Evolutionary conservation across 768 basidiomycete genomes (phyloP), one percentile per base, ranked within the genome.

Genomic region (Naganishia friedmannii): DNA sequence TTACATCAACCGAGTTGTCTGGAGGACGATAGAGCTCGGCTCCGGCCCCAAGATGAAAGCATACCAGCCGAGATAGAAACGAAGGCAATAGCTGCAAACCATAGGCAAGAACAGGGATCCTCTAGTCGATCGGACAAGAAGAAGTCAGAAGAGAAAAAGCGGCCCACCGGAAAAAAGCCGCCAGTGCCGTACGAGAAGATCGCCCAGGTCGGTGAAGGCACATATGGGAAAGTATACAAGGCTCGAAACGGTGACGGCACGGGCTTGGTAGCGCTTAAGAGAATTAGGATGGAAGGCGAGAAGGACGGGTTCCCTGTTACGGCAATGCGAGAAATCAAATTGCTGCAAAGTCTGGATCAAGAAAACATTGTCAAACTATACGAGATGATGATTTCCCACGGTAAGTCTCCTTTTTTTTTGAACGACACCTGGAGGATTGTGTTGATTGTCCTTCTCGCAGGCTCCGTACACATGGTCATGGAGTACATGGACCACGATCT

Each of bases 401-500:
- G 96, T 93, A 75, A 73, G 86, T 74, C 31, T 0, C 6, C 12
- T 29, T 19, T 34, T 19, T 72, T 3, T 17, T 48, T 48, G 65
- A 17, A 37, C 54, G 39, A 9, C 37, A 29, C 39, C 70, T 69
- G 53, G 28, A 48, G 53, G 34, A 51, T 29, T n/a, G 45, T 68
- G 32, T 71, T 39, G 21, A 37, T 32, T 7, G 21, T 51, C 48
- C 31, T 13, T 70, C 67, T 58, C 21, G 6, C 75, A 97, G 95
- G 93, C 70, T 89, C 90, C 57, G 94, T 96, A 51, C 95, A 92
- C 82, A 99, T 99, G 96, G 95, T 99, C 46, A 93, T 98, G 76
- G 94, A 98, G 80, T 99, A 99, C 81, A 91, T 96, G 91, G 93
- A 99, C 76, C 95, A 98, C 78, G 96, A 99, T 78, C 84, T 99